These are phyloP conservation scores for Isabelozyma pseudorhagii DNA, from an alignment of 805 yeast species.

Conservation along the genomic window DNA sequence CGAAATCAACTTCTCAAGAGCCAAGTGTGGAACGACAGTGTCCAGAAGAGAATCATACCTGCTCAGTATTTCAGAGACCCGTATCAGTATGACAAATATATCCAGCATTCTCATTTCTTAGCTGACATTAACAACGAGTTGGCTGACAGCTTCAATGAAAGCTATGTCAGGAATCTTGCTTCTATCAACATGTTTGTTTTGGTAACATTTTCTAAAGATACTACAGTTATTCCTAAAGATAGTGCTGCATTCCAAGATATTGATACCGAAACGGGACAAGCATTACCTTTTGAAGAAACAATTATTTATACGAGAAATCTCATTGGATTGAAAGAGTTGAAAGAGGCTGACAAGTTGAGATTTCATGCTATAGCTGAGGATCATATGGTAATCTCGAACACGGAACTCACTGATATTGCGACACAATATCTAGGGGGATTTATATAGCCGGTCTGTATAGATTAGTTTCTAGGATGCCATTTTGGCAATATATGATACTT, in stretches of 20 bases:
- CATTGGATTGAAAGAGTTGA: conserved; percentile 55
- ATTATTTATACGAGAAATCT: conserved; percentile 49
- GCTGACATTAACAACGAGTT: conserved; percentile 68
- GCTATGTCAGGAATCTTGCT: conserved; percentile 44
- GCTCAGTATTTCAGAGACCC: conserved; percentile 79
- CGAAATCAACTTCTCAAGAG: conserved; percentile 52
- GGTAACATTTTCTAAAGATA: conserved; percentile 58
- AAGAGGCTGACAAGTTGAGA: conserved; percentile 41
- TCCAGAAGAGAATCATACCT: conserved; percentile 59
- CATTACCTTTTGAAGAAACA: conserved; percentile 48
- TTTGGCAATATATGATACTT: too few species aligned
- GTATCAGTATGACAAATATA: conserved; percentile 48
- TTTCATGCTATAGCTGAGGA: conserved; percentile 51
- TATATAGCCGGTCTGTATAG: background rate
- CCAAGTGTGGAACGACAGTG: conserved; percentile 56
- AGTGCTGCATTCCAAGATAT: conserved; percentile 64
- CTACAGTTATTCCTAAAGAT: conserved; percentile 70
- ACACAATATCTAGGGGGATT: conserved; percentile 38
- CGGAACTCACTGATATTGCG: conserved; percentile 44
- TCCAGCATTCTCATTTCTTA: conserved; percentile 54
- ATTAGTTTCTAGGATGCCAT: background rate
- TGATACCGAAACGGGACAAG: conserved; percentile 39
- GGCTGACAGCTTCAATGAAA: conserved; percentile 21
- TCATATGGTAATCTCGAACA: conserved; percentile 66
- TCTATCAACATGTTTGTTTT: conserved; percentile 53